phyloP scores from a whole-genome alignment of 805 yeast species.

The Cyberlindnera mississippiensis region DNA sequence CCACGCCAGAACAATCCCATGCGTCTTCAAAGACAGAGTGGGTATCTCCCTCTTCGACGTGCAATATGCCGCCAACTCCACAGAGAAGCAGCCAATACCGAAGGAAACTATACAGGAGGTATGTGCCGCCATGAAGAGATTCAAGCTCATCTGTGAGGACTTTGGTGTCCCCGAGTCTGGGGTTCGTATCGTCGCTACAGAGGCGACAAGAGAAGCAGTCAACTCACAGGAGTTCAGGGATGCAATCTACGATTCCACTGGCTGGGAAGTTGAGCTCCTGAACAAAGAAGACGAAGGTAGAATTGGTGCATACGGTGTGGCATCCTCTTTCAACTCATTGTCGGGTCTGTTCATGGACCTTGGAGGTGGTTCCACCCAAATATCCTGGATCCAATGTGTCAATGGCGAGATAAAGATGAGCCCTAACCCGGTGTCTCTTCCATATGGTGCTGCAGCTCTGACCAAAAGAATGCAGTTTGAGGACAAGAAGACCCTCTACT shows the following conservation, averaged over 20 bases:
- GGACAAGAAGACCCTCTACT: conserved; percentile 43
- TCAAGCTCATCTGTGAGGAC: conserved; percentile 65
- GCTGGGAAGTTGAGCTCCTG: conserved; percentile 61
- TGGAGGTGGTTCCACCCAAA: conserved; percentile 67
- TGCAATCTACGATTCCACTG: conserved; percentile 53
- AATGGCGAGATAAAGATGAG: conserved; percentile 55
- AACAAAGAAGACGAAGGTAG: conserved; percentile 63
- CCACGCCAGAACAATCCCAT: conserved; percentile 74
- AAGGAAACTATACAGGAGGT: conserved; percentile 55
- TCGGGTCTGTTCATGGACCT: conserved; percentile 69
- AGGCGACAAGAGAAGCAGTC: conserved; percentile 67
- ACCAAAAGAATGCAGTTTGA: conserved; percentile 52
- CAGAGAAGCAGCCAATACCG: conserved; percentile 50
- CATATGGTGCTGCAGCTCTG: conserved; percentile 72
- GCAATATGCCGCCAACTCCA: conserved; percentile 40
- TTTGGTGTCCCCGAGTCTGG: conserved; percentile 63
- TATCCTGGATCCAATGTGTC: conserved; percentile 62
- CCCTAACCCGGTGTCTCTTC: conserved; percentile 56
- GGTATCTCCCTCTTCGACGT: conserved; percentile 67
- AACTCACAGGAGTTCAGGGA: conserved; percentile 57
- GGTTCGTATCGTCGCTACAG: conserved; percentile 69
- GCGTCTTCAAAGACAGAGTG: conserved; percentile 69
- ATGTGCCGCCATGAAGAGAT: conserved; percentile 59
- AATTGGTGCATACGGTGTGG: conserved; percentile 70
- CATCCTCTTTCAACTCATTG: conserved; percentile 63